A percentile compares a stretch with the other conserved stretches of the same genome.
Conservation (phyloP, 2,329 filamentous ascomycete genomes). For the Colletotrichum musae region DNA sequence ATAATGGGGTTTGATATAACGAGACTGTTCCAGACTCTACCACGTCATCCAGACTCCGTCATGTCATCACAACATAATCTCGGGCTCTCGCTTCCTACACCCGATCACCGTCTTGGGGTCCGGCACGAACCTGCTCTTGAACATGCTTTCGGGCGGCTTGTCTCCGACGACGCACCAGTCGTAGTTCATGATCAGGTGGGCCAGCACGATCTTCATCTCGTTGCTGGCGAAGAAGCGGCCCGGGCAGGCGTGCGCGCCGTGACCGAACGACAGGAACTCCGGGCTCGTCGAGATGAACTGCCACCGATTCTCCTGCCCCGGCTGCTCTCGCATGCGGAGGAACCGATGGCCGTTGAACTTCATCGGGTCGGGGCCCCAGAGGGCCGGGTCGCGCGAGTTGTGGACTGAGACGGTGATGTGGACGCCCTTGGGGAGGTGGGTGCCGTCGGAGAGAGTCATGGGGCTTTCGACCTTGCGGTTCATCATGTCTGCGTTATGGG, state of each 20-base stretch:
- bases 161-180: conserved; percentile 45
- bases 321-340: conserved; percentile 29
- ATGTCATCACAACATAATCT: conserved; percentile 6
- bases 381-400: conserved; percentile 11
- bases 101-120: conserved; percentile 14
- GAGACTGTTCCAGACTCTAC: background rate
- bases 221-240: conserved; percentile 62
- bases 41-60: background rate
- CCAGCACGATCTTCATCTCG: conserved; percentile 61
- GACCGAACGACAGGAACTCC: conserved; percentile 54
- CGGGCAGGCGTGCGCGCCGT: conserved; percentile 57
- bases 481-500: background rate
- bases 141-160: conserved; percentile 13
- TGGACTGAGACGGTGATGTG: conserved; percentile 16
- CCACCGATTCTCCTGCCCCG: conserved; percentile 44
- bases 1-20: background rate
- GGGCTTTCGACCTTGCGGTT: conserved; percentile 18
- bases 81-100: conserved; percentile 11
- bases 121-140: conserved; percentile 23
- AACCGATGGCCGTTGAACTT: conserved; percentile 26
- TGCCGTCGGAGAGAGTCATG: conserved; percentile 37
- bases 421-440: conserved; percentile 22
- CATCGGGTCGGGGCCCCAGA: conserved; percentile 16
- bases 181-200: conserved; percentile 57
- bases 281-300: conserved; percentile 59